Evolutionary conservation across 768 basidiomycete species (phyloP), one percentile per base, ranked within the genome.

Genomic region (Mycena vulgaris): DNA sequence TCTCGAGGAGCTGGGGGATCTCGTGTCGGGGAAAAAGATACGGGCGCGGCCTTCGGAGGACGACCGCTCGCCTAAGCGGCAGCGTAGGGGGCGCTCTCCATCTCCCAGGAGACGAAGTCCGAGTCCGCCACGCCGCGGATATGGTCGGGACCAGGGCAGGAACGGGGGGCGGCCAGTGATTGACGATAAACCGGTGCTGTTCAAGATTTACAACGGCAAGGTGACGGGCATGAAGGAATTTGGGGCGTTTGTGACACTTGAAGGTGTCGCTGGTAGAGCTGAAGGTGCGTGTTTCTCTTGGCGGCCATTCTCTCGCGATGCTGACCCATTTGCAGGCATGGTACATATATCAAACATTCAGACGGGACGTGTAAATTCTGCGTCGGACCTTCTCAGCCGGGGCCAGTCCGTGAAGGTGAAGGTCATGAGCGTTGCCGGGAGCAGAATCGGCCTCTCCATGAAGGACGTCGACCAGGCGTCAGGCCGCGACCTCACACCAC

Each of bases 331-430:
- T 21, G 23, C 66, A 98, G 97, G 97, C n/a, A 91, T 99, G 92
- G 95, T 99, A 27, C 98, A 99, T 79, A 92, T 99, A 73, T 97
- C 97, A 28, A 93, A 91, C 71, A 97, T 99, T 53, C 94, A 96
- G 75, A 85, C 88, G 71, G 93, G 94, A 23, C 91, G 98, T 59
- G 93, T 94, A 42, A 95, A 95, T 77, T 91, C 95, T 42, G 92
- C 97, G 14, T 84, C 91, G 42, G 98, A 99, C 79, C 85, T 98
- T 48, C 87, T 99, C 59, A 92, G 89, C 70, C 88, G 96, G 66
- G 92, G 92, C 25, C 95, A 98, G 76, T 76, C 84, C 17, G 95
- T 98, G 70, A 98, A 97, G 79, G 95, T 99, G 77, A 99, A 99
- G 80, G 96, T 98, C 70, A 94, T 98, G 92, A 96, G 95, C 68